phyloP scores from a whole-genome alignment of 352 stramenopile genomes.

The Pythium vanterpoolii region DNA sequence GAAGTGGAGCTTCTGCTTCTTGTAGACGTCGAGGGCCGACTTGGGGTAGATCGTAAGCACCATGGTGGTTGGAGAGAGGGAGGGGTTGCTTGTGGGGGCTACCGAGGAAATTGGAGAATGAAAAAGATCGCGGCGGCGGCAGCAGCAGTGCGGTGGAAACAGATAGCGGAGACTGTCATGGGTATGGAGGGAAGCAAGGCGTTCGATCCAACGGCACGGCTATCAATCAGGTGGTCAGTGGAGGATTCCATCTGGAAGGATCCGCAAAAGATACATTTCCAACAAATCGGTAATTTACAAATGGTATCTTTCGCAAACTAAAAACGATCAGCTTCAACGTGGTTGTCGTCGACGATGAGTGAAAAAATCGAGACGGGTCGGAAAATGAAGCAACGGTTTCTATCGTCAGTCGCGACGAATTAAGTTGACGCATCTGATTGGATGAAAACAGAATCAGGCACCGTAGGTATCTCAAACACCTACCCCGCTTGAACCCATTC shows the following conservation, averaged over 20 bases:
- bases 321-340: slow-evolving; percentile 4
- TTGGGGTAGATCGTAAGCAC: slow-evolving; percentile 63
- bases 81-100: slow-evolving; percentile 8
- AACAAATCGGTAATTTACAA: slow-evolving; percentile 6
- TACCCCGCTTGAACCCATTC: slow-evolving; percentile 3
- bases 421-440: slow-evolving; percentile 14
- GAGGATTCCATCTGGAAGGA: slow-evolving; percentile 9
- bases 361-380: neutral
- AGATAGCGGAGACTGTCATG: neutral
- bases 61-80: slow-evolving; percentile 21
- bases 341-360: neutral
- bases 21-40: slow-evolving; percentile 61
- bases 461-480: slow-evolving; percentile 6
- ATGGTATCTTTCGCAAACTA: slow-evolving; percentile 10
- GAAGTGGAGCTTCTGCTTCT: slow-evolving; percentile 47
- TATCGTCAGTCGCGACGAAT: neutral
- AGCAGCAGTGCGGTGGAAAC: neutral
- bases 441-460: slow-evolving; percentile 11
- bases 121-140: neutral
- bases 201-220: neutral
- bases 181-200: neutral
- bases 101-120: slow-evolving; percentile 36
- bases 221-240: slow-evolving; percentile 5
- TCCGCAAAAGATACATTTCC: slow-evolving; percentile 15
- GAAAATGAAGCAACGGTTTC: neutral